Conservation (phyloP, 768 basidiomycete genomes). For the Phallus indusiatus region DNA sequence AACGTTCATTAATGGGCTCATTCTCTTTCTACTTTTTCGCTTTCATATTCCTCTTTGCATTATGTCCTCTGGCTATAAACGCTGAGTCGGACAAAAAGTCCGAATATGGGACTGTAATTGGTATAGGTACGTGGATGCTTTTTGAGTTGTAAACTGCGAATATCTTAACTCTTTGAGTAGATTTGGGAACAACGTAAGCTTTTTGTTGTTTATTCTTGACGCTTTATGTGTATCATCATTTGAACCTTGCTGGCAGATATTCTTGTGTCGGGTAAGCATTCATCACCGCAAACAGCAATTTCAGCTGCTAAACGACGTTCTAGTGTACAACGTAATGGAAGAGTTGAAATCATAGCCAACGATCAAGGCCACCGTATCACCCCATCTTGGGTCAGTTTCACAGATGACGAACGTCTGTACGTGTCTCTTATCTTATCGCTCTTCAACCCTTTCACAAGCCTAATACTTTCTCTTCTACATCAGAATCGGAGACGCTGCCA, state of each 20-base stretch:
- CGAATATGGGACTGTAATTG: slow-evolving; percentile 8
- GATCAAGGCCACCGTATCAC: slow-evolving; percentile 16
- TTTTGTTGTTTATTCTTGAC: neutral
- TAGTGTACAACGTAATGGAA: neutral
- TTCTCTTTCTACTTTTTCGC: slow-evolving; percentile 3
- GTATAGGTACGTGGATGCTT: slow-evolving; percentile 6
- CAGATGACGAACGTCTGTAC: slow-evolving; percentile 5
- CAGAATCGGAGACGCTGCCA: slow-evolving; percentile 40
- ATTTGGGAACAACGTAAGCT: slow-evolving; percentile 12
- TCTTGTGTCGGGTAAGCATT: slow-evolving; percentile 12
- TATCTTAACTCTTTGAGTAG: neutral
- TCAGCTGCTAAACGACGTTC: neutral
- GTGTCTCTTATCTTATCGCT: slow-evolving; percentile 7
- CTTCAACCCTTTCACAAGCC: slow-evolving; percentile 10
- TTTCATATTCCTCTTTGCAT: slow-evolving; percentile 1
- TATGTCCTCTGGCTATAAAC: neutral
- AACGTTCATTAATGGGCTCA: neutral
- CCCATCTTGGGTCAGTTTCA: slow-evolving; percentile 12
- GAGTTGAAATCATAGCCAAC: slow-evolving; percentile 10
- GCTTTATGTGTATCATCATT: neutral
- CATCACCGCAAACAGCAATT: neutral
- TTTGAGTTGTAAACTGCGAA: neutral
- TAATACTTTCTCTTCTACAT: neutral
- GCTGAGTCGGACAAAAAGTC: neutral
- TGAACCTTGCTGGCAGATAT: neutral